phyloP scores from a whole-genome alignment of 257 asterid genomes.

The Marsdenia floribunda region DNA sequence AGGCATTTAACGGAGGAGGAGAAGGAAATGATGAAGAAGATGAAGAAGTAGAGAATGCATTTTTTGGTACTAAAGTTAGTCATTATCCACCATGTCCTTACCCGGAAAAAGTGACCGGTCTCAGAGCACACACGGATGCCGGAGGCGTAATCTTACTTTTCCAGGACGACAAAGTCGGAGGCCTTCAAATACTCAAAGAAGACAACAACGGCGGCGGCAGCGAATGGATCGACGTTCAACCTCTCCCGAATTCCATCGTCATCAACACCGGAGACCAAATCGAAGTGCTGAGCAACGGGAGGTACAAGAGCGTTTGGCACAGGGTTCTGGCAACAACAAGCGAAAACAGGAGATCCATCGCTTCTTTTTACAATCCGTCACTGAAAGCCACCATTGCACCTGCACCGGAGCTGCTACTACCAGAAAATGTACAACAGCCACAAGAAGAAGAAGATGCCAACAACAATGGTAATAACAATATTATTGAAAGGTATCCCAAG shows the following conservation, averaged over 20 bases:
- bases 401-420: constrained; percentile 23
- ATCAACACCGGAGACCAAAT: constrained; percentile 81
- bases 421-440: too few relatives aligned
- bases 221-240: constrained; percentile 72
- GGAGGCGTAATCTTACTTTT: constrained; percentile 79
- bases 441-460: constrained; percentile 1
- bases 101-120: constrained; percentile 60
- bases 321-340: constrained; percentile 45
- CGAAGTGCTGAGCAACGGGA: constrained; percentile 75
- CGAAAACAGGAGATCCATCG: constrained; percentile 65
- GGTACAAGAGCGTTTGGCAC: constrained; percentile 87
- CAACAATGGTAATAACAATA: background rate
- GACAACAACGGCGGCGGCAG: constrained; percentile 9
- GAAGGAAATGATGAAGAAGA: constrained; percentile 22
- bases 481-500: constrained; percentile 40
- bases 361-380: constrained; percentile 83
- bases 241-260: constrained; percentile 52
- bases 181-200: constrained; percentile 72
- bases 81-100: constrained; percentile 85
- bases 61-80: constrained; percentile 88
- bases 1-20: constrained; percentile 54
- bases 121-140: constrained; percentile 91
- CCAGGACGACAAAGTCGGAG: constrained; percentile 68
- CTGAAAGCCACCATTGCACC: constrained; percentile 65
- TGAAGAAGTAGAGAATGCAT: constrained; percentile 31